Evolutionary conservation across 768 basidiomycete species (phyloP), one percentile per base, ranked within the genome.

Genomic region (Collybia mongolica): DNA sequence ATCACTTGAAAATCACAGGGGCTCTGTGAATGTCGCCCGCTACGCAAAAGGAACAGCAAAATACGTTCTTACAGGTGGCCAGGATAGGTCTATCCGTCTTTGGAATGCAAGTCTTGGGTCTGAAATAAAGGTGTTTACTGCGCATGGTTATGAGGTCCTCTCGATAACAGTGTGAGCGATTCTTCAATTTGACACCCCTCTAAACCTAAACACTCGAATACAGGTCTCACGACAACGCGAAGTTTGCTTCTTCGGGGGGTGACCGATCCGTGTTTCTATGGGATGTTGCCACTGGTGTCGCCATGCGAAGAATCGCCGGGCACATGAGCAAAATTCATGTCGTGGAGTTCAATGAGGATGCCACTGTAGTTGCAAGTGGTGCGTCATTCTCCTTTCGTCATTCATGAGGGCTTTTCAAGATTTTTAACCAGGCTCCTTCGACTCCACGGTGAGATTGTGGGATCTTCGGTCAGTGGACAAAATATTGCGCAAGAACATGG

Each of bases 91-190:
- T 1, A 79, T 98, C 46, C 80, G 89, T 42, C 81, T 98, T 35
- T 98, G 93, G 90, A 99, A 98, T 67, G 88, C 93, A 3, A 74
- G 72, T 46, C 68, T 82, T 26, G 97, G 95, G 19, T 77, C 84
- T n/a, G 85, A 96, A 71, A 91, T 99, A 70, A 97, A 97, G 70
- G 66, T 75, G 0, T 99, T 97, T 65, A 72, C 83, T 49, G 92
- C 91, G 7, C 96, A 98, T 66, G 96, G 93, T 23, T 96, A 98
- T 65, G 97, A 98, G 65, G 90, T 99, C 3, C 79, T 98, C 37
- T 90, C 91, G 2, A 73, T 99, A 43, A 79, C 89, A 42, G 88
- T 97, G 94, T 95, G 61, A 61, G 90, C 73, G 5, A 23, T 18
- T 37, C 26, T 38, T 51, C 26, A 29, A 14, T 55, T 48, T 24